Evolutionary conservation across 1,139 yeast genomes (phyloP), one percentile per base, ranked within the genome.

Genomic region (Blastobotrys ciferrii): DNA sequence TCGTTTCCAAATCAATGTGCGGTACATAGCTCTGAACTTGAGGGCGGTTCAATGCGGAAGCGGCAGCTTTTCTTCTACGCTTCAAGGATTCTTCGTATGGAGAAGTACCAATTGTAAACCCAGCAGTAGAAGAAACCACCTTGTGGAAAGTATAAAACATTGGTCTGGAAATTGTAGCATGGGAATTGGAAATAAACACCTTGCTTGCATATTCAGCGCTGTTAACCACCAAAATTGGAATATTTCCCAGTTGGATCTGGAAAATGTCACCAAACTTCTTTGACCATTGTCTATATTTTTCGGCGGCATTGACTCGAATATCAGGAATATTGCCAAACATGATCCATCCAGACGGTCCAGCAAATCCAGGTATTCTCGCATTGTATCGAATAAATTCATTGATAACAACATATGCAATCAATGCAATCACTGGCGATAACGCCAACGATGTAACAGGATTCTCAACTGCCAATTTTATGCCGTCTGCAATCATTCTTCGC

Each of bases 61-160:
- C 74, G 31, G 84, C 70, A 6, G 75, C 72, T 58, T 80, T 82
- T 58, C 83, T 76, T 60, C 80, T 75, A 31, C 67, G 67, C 53
- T 72, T 71, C 59, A 74, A 82, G 1, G 81, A 71, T 1, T 67
- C 70, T 3, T 84, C 78, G 57, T 73, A 78, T 1, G 94, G 92
- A 0, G 89, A 83, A 0, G 92, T 81, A 0, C 94, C 94, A 30
- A 85, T 74, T 0, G 92, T 85, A 56, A 77, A 51, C 12, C 57
- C 69, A 46, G 79, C 82, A 0, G 82, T 74, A 3, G 75, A 67
- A 0, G 88, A 81, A 1, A 85, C 77, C 4, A 84, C 70, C 32
- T 74, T 70, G 65, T 85, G 92, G 66, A 85, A 86, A 1, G 88
- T 82, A 62, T 80, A 77, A 52, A 76, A 71, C 36, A 73, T 66